Conservation (phyloP, 352 stramenopile genomes). For the Nothophytophthora sp. region DNA sequence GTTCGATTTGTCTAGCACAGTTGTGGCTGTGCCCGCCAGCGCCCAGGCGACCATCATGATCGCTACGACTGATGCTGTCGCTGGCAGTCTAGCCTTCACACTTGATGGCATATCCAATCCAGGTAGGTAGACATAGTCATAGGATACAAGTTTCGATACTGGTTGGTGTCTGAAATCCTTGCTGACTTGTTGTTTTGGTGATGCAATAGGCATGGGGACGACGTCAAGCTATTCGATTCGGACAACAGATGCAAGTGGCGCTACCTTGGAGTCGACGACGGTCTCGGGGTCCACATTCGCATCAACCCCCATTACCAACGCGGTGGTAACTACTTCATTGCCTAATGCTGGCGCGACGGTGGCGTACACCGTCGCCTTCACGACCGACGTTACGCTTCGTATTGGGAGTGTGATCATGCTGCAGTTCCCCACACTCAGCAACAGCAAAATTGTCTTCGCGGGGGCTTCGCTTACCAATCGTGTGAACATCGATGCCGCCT, state of each 20-base stretch:
- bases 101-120: constrained; percentile 60
- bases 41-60: constrained; percentile 42
- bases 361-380: constrained; percentile 43
- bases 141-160: too few relatives aligned
- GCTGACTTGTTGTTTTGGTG: background rate
- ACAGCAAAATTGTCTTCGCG: constrained; percentile 41
- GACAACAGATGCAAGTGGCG: constrained; percentile 27
- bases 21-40: constrained; percentile 24
- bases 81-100: constrained; percentile 42
- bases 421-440: constrained; percentile 38
- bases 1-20: constrained; percentile 24
- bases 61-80: constrained; percentile 6
- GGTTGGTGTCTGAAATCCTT: background rate
- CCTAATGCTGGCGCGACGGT: constrained; percentile 32
- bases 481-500: constrained; percentile 27
- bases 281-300: constrained; percentile 32
- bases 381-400: constrained; percentile 38
- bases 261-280: constrained; percentile 37
- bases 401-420: constrained; percentile 43
- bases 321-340: constrained; percentile 22
- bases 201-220: constrained; percentile 37
- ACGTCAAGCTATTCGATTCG: constrained; percentile 42
- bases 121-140: constrained; percentile 20
- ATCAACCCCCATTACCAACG: constrained; percentile 15
- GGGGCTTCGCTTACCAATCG: constrained; percentile 17